Conservation (phyloP, 441 rosid genomes). For the Corymbia citriodora region DNA sequence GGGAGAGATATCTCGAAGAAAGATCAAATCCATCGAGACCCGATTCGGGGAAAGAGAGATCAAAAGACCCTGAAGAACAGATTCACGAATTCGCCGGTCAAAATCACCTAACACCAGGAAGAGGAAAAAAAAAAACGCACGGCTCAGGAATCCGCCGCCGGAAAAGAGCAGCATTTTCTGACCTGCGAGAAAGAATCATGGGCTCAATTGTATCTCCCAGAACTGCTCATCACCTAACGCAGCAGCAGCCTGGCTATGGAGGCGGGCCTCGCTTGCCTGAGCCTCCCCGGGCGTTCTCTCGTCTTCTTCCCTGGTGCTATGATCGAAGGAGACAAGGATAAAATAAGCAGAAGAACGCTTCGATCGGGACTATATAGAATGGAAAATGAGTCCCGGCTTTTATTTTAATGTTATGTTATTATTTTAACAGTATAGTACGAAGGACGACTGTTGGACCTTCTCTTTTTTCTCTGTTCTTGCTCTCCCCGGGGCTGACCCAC, state of each 20-base stretch:
- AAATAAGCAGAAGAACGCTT: rapidly evolving
- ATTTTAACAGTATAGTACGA: not conserved
- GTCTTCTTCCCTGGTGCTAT: not conserved
- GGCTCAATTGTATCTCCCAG: not conserved
- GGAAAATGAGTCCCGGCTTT: not conserved
- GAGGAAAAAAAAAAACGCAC: not conserved
- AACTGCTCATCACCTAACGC: not conserved
- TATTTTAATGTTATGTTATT: not conserved
- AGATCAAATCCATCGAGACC: not conserved
- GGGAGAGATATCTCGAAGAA: not conserved
- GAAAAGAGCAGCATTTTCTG: not conserved
- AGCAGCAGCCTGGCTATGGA: not conserved
- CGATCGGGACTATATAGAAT: not conserved
- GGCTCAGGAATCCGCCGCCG: not conserved
- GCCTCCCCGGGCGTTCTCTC: not conserved
- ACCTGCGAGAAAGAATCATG: not conserved
- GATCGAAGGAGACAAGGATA: not conserved
- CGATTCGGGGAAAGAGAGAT: not conserved
- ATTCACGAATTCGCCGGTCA: not conserved
- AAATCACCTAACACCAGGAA: not conserved
- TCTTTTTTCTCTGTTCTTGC: not conserved
- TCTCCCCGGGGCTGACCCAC: not conserved
- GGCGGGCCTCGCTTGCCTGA: not conserved
- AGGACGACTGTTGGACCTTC: not conserved
- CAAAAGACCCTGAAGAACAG: not conserved